Percentiles rank a stretch among this genome's conserved stretches.
phyloP scores from a whole-genome alignment of 345 rosid genomes.

The Cardamine occulta region DNA sequence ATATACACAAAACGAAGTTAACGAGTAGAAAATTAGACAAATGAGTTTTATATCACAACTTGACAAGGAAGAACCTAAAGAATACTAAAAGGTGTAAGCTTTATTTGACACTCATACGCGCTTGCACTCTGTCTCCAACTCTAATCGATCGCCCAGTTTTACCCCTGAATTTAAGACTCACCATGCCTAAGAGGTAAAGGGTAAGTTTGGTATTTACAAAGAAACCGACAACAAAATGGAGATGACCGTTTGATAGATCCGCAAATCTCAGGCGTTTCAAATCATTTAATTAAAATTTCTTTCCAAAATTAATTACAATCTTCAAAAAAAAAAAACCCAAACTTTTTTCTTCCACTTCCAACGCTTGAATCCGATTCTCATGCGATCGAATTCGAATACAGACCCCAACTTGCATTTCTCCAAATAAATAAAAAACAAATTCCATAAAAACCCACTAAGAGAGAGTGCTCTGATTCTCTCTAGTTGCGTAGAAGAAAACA shows the following conservation, averaged over 20 bases:
- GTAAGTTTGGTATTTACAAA: conserved; percentile 33
- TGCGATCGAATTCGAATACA: conserved; percentile 22
- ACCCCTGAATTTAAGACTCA: neutral
- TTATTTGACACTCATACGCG: conserved; percentile 17
- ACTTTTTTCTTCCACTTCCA: neutral
- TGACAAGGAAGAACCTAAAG: neutral
- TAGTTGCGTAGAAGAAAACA: conserved; percentile 16
- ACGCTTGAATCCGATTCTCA: conserved; percentile 43
- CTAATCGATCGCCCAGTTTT: neutral
- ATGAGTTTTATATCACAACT: neutral
- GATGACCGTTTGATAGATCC: conserved; percentile 65
- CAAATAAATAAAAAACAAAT: neutral
- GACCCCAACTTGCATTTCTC: neutral
- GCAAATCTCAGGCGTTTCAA: conserved; percentile 52
- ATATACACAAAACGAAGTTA: neutral
- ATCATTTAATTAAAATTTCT: conserved; percentile 18
- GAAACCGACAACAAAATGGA: conserved; percentile 46
- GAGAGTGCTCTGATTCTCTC: conserved; percentile 12
- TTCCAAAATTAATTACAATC: conserved; percentile 8
- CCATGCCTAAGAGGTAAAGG: neutral
- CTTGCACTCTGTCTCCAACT: conserved; percentile 16
- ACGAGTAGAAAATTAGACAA: neutral
- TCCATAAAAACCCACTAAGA: neutral
- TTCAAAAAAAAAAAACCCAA: neutral
- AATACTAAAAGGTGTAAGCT: neutral